Base-by-base conservation (phyloP, 257 asterid species). In the Ligustrum vulgare region DNA sequence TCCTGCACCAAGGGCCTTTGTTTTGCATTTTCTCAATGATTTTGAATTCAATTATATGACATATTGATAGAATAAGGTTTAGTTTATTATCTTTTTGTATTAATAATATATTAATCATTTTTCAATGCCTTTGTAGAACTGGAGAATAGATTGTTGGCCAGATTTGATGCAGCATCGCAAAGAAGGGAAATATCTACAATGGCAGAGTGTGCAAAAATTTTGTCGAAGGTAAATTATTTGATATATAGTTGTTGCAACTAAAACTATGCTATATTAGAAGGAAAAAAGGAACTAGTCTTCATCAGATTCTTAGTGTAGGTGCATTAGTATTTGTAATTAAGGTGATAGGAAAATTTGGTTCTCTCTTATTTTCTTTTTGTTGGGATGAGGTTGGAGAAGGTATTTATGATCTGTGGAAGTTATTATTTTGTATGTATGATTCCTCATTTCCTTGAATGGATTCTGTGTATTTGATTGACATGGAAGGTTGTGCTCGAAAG, bases 141-240 rank as follows among this genome's bases (percentile, higher is more conserved):
- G 89, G 99, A 95, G 84, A 95, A 95, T 84, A 91, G 98, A 83
- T 86, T 95, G 84, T 81, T 95, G 88, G 56, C 96, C 72, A 89
- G 89, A 84, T 95, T 95, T 76, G 99, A 95, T 75, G 86, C 87
- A 45, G 99, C 99, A 74, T 93, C 99, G 23, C 99, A 93, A 70
- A 90, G 83, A 85, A 89, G 93, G 80, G 99, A 93, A 75, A 72
- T 95, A 82, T 86, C 98, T 77, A 90, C 98, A 72, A 95, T 95
- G 99, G 96, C 96, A 80, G 97, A 93, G 80, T 95, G 99, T 82
- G 99, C 99, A 33, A 95, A 95, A 80, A 93, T 95, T 85, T 83
- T 95, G 89, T 95, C 97, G 32, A 90, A 90, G 93, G 99, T 93
- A 78, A 80, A 71, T 70, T 76, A 45, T n/a, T 69, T 70, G 51